These are phyloP conservation scores for Ramularia collo-cygni DNA, from an alignment of 2,329 filamentous ascomycete genomes.

Conservation along the genomic window DNA sequence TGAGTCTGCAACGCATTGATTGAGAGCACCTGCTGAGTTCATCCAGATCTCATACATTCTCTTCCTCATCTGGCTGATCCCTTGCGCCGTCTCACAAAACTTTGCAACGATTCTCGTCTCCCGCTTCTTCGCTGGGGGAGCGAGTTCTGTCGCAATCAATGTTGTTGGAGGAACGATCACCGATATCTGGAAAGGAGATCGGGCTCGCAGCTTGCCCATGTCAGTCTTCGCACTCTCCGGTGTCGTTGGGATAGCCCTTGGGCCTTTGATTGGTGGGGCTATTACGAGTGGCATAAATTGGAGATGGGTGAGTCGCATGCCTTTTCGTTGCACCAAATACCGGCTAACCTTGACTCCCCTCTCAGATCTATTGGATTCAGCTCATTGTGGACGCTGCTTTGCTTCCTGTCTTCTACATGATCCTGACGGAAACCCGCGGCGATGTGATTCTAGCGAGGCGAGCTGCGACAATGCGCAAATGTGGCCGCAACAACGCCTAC, in stretches of 20 bases:
- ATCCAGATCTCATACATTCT: slow-evolving; percentile 19
- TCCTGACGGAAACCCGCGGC: slow-evolving; percentile 33
- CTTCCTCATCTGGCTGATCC: slow-evolving; percentile 26
- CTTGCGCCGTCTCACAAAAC: slow-evolving; percentile 47
- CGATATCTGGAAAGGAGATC: slow-evolving; percentile 27
- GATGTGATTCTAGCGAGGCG: slow-evolving; percentile 34
- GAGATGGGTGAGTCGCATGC: slow-evolving; percentile 21
- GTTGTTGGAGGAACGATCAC: slow-evolving; percentile 25
- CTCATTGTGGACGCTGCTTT: slow-evolving; percentile 25
- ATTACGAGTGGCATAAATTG: slow-evolving; percentile 22
- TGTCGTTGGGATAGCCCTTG: slow-evolving; percentile 28
- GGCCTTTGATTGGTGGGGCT: slow-evolving; percentile 28
- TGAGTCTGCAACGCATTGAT: too few species aligned
- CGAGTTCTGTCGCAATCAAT: slow-evolving; percentile 25
- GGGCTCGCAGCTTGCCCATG: slow-evolving; percentile 26
- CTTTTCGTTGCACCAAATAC: too few species aligned
- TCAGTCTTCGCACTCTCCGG: slow-evolving; percentile 25
- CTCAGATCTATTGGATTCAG: slow-evolving; percentile 28
- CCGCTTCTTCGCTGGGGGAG: slow-evolving; percentile 30
- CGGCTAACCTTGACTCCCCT: too few species aligned
- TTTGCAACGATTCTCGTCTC: slow-evolving; percentile 51
- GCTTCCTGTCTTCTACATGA: slow-evolving; percentile 27
- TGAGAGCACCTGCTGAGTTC: background rate
- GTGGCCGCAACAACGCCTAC: slow-evolving; percentile 17
- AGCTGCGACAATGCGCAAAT: slow-evolving; percentile 17